phyloP scores from a whole-genome alignment of 331 rosid genomes.

The Rhamnella rubrinervis region DNA sequence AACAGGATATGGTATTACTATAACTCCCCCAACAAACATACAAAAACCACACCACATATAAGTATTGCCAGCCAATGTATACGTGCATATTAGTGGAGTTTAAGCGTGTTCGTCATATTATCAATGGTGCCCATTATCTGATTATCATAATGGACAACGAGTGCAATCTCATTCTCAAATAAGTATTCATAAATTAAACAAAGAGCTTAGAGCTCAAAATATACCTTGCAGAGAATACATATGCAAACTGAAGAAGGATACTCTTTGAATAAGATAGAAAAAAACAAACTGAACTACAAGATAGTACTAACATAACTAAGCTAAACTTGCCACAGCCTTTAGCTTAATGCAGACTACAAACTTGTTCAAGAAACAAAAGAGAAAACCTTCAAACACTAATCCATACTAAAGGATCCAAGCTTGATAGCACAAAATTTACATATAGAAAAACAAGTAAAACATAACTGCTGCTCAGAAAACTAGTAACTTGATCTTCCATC shows the following conservation, averaged over 20 bases:
- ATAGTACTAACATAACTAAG: no score
- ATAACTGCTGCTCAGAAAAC: background rate
- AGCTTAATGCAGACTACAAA: background rate
- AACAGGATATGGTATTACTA: no score
- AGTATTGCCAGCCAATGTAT: no score
- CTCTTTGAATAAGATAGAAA: background rate
- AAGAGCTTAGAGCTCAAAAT: background rate
- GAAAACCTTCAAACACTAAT: background rate
- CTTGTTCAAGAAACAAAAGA: background rate
- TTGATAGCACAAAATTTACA: conserved; percentile 1
- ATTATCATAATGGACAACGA: no score
- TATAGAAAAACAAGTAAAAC: conserved; percentile 14
- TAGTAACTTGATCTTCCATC: conserved; percentile 63
- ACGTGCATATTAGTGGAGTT: no score
- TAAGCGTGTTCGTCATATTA: no score
- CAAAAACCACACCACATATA: no score
- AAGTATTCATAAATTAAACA: no score
- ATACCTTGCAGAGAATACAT: no score
- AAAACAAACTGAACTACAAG: background rate
- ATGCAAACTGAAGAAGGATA: background rate
- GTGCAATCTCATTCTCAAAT: no score
- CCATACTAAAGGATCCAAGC: background rate
- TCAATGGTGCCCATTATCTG: no score
- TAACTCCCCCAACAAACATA: no score
- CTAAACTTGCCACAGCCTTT: background rate